A percentile compares a stretch with the other conserved stretches of the same genome.
phyloP scores from a whole-genome alignment of 805 yeast genomes.

The Kodamaea leandrae region DNA sequence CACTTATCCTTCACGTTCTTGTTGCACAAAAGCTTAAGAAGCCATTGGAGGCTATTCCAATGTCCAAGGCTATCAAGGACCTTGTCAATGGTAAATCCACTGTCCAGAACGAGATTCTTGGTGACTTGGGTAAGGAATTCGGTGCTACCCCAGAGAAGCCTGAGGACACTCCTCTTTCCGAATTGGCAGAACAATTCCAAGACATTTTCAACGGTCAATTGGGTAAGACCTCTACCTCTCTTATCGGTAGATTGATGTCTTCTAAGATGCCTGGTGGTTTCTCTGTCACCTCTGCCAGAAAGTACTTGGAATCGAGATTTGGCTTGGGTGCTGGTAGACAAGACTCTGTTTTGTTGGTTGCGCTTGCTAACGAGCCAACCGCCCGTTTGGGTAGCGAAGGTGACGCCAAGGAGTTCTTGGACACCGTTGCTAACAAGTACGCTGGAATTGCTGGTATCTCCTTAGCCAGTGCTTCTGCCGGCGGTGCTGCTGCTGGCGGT shows the following conservation, averaged over 20 bases:
- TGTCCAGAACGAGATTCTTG: constrained; percentile 96
- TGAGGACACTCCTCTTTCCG: constrained; percentile 95
- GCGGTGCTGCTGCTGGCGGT: constrained; percentile 52
- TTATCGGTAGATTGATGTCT: constrained; percentile 86
- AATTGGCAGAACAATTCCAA: constrained; percentile 93
- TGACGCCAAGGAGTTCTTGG: constrained; percentile 90
- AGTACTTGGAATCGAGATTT: constrained; percentile 87
- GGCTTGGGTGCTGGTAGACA: constrained; percentile 94
- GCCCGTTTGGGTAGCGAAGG: constrained; percentile 79
- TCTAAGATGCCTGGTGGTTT: constrained; percentile 99
- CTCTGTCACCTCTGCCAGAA: constrained; percentile 86
- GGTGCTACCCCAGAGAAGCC: constrained; percentile 99
- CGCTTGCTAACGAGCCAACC: constrained; percentile 88
- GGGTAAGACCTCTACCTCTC: constrained; percentile 90
- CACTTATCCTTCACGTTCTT: constrained; percentile 76
- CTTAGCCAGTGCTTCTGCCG: constrained; percentile 63
- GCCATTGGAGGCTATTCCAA: constrained; percentile 77
- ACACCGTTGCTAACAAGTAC: constrained; percentile 75
- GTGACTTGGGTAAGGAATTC: constrained; percentile 98
- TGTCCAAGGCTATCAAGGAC: constrained; percentile 93
- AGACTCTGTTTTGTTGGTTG: constrained; percentile 80
- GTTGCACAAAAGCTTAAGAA: constrained; percentile 97
- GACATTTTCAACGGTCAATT: constrained; percentile 83
- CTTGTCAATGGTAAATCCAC: constrained; percentile 98
- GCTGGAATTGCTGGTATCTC: constrained; percentile 81